Evolutionary conservation across 192 early-diverging fungal genomes (phyloP).

Genomic region (Hyaloraphidium curvatum): DNA sequence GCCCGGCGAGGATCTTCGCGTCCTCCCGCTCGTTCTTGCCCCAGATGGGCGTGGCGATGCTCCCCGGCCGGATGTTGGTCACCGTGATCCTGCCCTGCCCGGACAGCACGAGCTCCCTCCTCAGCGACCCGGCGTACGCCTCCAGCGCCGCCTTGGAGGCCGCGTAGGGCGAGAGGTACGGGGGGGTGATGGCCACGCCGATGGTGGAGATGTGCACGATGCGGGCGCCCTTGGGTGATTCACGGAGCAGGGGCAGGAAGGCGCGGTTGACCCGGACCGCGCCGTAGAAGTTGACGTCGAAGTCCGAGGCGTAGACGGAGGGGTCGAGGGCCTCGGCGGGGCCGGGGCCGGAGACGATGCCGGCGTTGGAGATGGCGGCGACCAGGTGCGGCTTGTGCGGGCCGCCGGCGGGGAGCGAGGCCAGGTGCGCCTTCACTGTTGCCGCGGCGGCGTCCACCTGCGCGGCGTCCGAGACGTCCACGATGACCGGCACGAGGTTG

Average conservation of each 20-base stretch:
- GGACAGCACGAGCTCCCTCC: slow-evolving; percentile 19
- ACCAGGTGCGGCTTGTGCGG: too few species aligned
- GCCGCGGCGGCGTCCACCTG: slow-evolving; percentile 17
- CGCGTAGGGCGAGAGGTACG: too few species aligned
- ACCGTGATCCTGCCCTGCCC: slow-evolving; percentile 22
- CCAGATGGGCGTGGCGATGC: slow-evolving; percentile 23
- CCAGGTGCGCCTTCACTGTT: slow-evolving; percentile 13
- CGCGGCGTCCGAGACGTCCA: slow-evolving; percentile 18
- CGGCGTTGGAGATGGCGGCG: slow-evolving; percentile 26
- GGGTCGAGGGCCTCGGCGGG: slow-evolving; percentile 23
- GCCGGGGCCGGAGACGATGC: slow-evolving; percentile 19
- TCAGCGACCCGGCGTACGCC: slow-evolving; percentile 20
- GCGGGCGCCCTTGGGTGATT: slow-evolving; percentile 17
- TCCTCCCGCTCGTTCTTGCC: too few species aligned
- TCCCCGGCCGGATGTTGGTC: slow-evolving; percentile 21
- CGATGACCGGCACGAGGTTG: slow-evolving; percentile 18
- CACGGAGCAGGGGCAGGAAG: slow-evolving; percentile 23
- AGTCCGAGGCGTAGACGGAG: slow-evolving; percentile 15
- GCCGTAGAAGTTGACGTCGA: slow-evolving; percentile 26
- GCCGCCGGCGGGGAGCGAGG: slow-evolving; percentile 18
- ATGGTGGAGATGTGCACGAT: slow-evolving; percentile 29
- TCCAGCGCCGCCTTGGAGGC: slow-evolving; percentile 29
- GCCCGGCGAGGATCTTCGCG: too few species aligned
- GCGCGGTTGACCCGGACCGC: slow-evolving; percentile 23
- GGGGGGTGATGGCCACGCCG: too few species aligned